phyloP scores from a whole-genome alignment of 495 filamentous ascomycete genomes.

The Trichocladium uniseriatum region DNA sequence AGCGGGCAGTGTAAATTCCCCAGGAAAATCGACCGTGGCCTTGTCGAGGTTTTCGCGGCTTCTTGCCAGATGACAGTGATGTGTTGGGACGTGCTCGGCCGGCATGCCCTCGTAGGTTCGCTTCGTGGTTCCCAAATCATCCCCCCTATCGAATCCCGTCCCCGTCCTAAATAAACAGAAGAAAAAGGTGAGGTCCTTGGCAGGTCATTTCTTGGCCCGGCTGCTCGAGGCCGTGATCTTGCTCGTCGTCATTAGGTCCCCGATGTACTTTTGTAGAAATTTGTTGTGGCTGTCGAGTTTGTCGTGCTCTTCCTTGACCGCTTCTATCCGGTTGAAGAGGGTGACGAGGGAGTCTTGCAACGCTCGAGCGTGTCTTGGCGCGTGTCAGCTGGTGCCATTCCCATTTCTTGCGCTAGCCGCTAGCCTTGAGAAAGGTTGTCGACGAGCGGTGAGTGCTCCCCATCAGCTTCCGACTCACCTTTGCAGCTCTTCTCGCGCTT shows the following conservation, averaged over 20 bases:
- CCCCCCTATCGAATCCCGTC: not conserved
- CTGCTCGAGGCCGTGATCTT: conserved; percentile 59
- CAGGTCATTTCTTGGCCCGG: conserved; percentile 40
- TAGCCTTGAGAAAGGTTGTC: too few species aligned
- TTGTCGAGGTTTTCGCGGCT: too few species aligned
- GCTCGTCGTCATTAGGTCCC: conserved; percentile 70
- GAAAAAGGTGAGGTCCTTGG: too few species aligned
- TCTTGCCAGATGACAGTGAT: too few species aligned
- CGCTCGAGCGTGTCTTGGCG: conserved; percentile 66
- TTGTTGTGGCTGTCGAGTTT: conserved; percentile 91
- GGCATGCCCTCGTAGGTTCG: too few species aligned
- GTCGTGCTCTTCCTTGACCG: conserved; percentile 87
- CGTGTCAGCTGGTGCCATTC: conserved; percentile 12
- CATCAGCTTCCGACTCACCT: conserved; percentile 50
- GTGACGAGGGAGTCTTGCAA: conserved; percentile 81
- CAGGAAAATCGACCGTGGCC: too few species aligned
- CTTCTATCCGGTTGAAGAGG: conserved; percentile 85
- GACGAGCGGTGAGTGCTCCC: conserved; percentile 18
- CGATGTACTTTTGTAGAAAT: conserved; percentile 86
- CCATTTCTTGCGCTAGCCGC: not conserved
- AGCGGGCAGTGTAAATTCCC: too few species aligned
- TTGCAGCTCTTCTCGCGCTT: conserved; percentile 51
- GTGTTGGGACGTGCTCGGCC: too few species aligned
- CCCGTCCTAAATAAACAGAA: too few species aligned
- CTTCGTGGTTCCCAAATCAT: not conserved